Base-by-base conservation (phyloP, 306 rosid genomes). In the Corylus americana region DNA sequence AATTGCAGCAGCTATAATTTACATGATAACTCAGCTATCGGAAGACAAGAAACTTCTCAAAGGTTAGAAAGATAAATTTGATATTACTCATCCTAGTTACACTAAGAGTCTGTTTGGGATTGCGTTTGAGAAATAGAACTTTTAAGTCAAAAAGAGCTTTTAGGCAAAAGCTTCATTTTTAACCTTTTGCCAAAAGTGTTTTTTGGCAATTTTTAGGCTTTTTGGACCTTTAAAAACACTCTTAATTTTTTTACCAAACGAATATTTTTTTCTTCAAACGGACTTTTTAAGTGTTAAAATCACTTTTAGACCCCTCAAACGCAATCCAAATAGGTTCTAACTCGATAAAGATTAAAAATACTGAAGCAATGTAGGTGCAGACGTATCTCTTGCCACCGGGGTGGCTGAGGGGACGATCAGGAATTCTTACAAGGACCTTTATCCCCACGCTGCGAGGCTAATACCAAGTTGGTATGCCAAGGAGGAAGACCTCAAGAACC, bases 371-470 rank as follows among this genome's bases (percentile, higher is more conserved):
- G 44, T 57, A 81, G 73, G 67, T 82, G 87, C 94, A 93, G 99
- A 93, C 79, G 93, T 95, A 73, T 93, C 98, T 48, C 49, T 91
- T 16, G 96, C 96, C 27, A 90, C 98, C 1, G 99, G 99, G 71
- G 97, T 95, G 35, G 98, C 99, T 20, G 99, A 95, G 87, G 99
- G 96, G 75, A 93, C 99, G 55, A 95, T 93, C 77, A 89, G 94
- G 80, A 95, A 93, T 81, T 93, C 98, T 3, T 91, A 91, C 85
- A 93, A 93, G 84, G 98, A 95, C 81, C 96, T 95, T 4, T 81
- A 90, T 61, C 99, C 97, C 8, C 90, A 91, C 78, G 97, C 89
- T 70, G 88, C 94, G 22, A 95, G 90, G 87, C 92, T 93, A 78
- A 91, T 93, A 79, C 99, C 99, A 9, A 78, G 75, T 82, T 93